A percentile compares a stretch with the other conserved stretches of the same genome.
These are phyloP conservation scores for Aspergillus ruber DNA, from an alignment of 2,329 filamentous ascomycete species.

Conservation along the genomic window DNA sequence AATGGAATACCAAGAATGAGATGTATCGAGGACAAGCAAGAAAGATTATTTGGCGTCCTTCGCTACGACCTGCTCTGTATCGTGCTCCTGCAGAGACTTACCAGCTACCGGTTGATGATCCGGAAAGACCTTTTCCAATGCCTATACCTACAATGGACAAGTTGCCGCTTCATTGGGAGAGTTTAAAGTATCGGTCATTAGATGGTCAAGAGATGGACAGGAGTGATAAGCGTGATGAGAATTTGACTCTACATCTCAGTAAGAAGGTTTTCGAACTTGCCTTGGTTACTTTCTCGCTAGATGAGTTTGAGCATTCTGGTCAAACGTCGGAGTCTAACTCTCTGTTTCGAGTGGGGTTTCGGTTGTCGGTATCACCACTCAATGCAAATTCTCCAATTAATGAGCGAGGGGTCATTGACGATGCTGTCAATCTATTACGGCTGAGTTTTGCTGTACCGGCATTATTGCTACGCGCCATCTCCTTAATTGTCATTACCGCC, in stretches of 20 bases:
- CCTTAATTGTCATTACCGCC: background rate
- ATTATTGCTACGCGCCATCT: background rate
- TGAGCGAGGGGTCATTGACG: background rate
- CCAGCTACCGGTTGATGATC: constrained; percentile 4
- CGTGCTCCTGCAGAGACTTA: background rate
- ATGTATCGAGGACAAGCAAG: background rate
- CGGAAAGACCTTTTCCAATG: constrained; percentile 9
- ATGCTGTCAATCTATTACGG: background rate
- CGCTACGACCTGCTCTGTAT: constrained; percentile 1
- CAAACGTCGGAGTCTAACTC: background rate
- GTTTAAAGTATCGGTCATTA: background rate
- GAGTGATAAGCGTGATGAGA: background rate
- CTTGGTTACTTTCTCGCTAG: background rate
- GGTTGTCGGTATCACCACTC: background rate
- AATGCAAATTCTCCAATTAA: background rate
- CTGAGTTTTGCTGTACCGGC: constrained; percentile 1
- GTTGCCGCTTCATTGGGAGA: constrained; percentile 6
- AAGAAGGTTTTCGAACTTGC: background rate
- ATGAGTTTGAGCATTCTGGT: background rate
- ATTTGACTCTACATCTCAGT: too few relatives aligned
- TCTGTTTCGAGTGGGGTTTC: background rate
- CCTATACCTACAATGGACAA: constrained; percentile 10
- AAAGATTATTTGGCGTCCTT: background rate
- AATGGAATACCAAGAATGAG: background rate
- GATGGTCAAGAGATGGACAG: background rate